These are phyloP conservation scores for Thozetella sp. DNA, from an alignment of 495 filamentous ascomycete species.

Conservation along the genomic window DNA sequence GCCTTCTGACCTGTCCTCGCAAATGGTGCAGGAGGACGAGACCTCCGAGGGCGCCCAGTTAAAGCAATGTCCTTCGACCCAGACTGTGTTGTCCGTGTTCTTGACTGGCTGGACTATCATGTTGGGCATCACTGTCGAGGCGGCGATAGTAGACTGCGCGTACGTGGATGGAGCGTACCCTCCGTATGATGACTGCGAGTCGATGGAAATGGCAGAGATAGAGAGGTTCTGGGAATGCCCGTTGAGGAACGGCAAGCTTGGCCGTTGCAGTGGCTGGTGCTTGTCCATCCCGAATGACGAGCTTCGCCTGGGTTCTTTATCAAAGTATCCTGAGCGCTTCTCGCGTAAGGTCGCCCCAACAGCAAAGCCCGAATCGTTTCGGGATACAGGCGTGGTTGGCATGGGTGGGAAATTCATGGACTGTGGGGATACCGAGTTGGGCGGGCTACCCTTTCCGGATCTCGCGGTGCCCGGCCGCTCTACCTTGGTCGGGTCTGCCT, in stretches of 20 bases:
- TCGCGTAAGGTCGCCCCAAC: slow-evolving; percentile 83
- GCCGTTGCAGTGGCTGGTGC: slow-evolving; percentile 68
- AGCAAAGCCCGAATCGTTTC: slow-evolving; percentile 87
- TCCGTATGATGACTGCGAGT: slow-evolving; percentile 71
- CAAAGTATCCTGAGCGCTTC: slow-evolving; percentile 94
- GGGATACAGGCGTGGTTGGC: slow-evolving; percentile 74
- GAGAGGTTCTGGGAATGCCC: slow-evolving; percentile 79
- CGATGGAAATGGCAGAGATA: slow-evolving; percentile 79
- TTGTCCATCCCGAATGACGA: slow-evolving; percentile 86
- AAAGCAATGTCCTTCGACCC: slow-evolving; percentile 95
- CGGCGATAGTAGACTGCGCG: slow-evolving; percentile 94
- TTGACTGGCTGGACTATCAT: slow-evolving; percentile 81
- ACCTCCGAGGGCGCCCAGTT: slow-evolving; percentile 70
- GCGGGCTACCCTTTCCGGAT: slow-evolving; percentile 75
- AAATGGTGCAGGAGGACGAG: slow-evolving; percentile 76
- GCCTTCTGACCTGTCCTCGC: slow-evolving; percentile 81
- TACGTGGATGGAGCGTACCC: slow-evolving; percentile 94
- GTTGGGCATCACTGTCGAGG: slow-evolving; percentile 96
- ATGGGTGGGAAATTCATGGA: slow-evolving; percentile 78
- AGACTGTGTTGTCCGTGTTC: slow-evolving; percentile 83
- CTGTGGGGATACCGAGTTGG: slow-evolving; percentile 83
- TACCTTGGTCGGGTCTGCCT: slow-evolving; percentile 59
- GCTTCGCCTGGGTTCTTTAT: slow-evolving; percentile 79
- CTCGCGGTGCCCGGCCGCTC: slow-evolving; percentile 85
- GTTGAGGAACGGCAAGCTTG: slow-evolving; percentile 82